Conservation (phyloP, 2,329 filamentous ascomycete genomes). For the Exophiala aquamarina region DNA sequence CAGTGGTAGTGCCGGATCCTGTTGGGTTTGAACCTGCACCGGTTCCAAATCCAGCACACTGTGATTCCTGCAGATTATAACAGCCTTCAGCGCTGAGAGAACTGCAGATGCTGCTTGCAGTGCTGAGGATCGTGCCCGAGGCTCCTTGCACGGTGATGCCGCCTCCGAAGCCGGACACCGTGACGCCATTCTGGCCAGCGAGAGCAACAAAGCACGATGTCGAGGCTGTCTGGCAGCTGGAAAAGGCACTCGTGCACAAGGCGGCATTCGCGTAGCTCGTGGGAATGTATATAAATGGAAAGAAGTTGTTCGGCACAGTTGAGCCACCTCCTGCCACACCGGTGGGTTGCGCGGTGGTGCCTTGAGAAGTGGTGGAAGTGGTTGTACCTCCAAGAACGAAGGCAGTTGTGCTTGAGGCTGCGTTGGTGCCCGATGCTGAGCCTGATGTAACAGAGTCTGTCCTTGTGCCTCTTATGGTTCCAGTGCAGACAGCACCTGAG, state of each 20-base stretch:
- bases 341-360: constrained; percentile 43
- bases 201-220: constrained; percentile 45
- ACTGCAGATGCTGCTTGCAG: constrained; percentile 45
- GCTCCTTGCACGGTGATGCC: constrained; percentile 50
- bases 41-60: constrained; percentile 43
- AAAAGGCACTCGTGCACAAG: constrained; percentile 56
- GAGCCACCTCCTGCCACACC: constrained; percentile 23
- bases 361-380: constrained; percentile 23
- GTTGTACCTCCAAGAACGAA: constrained; percentile 26
- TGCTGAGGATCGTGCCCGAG: constrained; percentile 42
- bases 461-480: constrained; percentile 41
- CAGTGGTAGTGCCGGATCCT: constrained; percentile 23
- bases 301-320: constrained; percentile 44
- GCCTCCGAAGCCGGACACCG: constrained; percentile 43
- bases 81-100: constrained; percentile 49
- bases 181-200: constrained; percentile 53
- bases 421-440: constrained; percentile 21
- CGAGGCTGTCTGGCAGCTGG: constrained; percentile 50
- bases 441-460: constrained; percentile 4
- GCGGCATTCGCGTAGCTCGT: constrained; percentile 53
- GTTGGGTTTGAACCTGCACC: constrained; percentile 26
- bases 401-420: constrained; percentile 26
- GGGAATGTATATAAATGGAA: constrained; percentile 54
- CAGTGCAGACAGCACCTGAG: constrained; percentile 57
- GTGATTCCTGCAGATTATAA: constrained; percentile 47